Evolutionary conservation across 495 filamentous ascomycete species (phyloP).

Genomic region (Penicillium diatomitis): DNA sequence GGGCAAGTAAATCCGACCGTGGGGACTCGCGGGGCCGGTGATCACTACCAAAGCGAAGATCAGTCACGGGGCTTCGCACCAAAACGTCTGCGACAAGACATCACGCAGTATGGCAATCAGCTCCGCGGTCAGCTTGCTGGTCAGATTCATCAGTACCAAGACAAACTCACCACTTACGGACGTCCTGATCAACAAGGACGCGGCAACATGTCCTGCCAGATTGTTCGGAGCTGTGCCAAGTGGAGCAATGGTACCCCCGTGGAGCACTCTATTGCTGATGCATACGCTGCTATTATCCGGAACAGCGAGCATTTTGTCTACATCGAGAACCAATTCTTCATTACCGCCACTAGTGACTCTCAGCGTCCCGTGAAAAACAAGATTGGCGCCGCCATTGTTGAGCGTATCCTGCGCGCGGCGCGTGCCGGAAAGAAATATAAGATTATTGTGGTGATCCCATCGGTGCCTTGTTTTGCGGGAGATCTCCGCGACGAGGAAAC

Average conservation of each 20-base stretch:
- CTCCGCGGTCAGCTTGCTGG: conserved; percentile 38
- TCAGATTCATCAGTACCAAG: conserved; percentile 41
- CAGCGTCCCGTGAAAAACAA: conserved; percentile 79
- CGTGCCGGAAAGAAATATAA: conserved; percentile 66
- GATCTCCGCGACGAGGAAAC: conserved; percentile 71
- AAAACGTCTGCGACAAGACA: conserved; percentile 26
- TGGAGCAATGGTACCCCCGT: conserved; percentile 63
- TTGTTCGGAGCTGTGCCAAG: conserved; percentile 59
- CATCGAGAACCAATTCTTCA: conserved; percentile 98
- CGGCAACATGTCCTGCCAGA: conserved; percentile 53
- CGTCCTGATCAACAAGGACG: conserved; percentile 20
- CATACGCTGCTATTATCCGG: conserved; percentile 74
- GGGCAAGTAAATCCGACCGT: conserved; percentile 10
- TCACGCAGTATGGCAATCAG: conserved; percentile 25
- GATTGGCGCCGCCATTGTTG: conserved; percentile 81
- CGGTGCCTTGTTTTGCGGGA: conserved; percentile 84
- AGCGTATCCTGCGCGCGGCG: conserved; percentile 74
- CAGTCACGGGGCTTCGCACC: conserved; percentile 22
- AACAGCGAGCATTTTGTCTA: conserved; percentile 81
- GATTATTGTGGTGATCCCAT: conserved; percentile 77
- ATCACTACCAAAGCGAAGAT: conserved; percentile 26
- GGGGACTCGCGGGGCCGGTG: conserved; percentile 29
- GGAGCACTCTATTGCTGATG: conserved; percentile 83
- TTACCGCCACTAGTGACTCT: conserved; percentile 70
- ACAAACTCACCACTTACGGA: conserved; percentile 22